Evolutionary conservation across 2,329 filamentous ascomycete species (phyloP), one percentile per base, ranked within the genome.

Genomic region (Calonectria fujianensis): DNA sequence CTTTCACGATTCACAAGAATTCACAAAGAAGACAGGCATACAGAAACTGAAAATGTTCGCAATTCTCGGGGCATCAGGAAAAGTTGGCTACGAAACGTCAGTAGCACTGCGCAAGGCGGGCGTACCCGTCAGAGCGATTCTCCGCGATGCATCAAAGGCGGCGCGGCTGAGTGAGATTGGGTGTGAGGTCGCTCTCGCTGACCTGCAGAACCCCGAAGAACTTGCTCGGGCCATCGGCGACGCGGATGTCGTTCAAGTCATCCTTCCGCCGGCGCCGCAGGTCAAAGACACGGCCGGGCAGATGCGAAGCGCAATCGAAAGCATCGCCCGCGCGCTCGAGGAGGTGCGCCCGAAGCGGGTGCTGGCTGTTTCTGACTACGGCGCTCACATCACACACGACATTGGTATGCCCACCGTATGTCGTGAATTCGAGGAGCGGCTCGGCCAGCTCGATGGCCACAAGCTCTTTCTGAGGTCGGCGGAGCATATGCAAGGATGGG

Each of bases 401-500:
- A 65, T 65, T 16, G 61, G 61, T 1, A 65, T 65, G 61, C 61
- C 61, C 18, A 50, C 61, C 6, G 50, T 65, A 41, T 65, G 61
- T 4, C 61, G 61, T 18, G 45, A 0, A 27, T 65, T 65, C 10
- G 41, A 65, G 61, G 61, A 65, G 41, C 16, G 61, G 10, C 41
- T 48, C 41, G 16, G 61, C 27, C 41, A 65, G 10, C 39, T 65
- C 31, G 29, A 27, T 18, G 61, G 61, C 41, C 39, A 50, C n/a
- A 65, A 65, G 29, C 10, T 65, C 4, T 50, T 65, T 14, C 41
- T 65, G 20, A 29, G 61, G 35, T 65, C 61, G 18, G 61, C 61
- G 16, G 61, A 65, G 31, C 61, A 65, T 20, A 48, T 65, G 61
- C 61, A 65, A 24, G 61, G 61, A 32, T 65, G 61, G 61, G 61